A percentile compares a stretch with the other conserved stretches of the same genome.
These are phyloP conservation scores for Mikania micrantha DNA, from an alignment of 129 eudicot genomes.

Conservation along the genomic window DNA sequence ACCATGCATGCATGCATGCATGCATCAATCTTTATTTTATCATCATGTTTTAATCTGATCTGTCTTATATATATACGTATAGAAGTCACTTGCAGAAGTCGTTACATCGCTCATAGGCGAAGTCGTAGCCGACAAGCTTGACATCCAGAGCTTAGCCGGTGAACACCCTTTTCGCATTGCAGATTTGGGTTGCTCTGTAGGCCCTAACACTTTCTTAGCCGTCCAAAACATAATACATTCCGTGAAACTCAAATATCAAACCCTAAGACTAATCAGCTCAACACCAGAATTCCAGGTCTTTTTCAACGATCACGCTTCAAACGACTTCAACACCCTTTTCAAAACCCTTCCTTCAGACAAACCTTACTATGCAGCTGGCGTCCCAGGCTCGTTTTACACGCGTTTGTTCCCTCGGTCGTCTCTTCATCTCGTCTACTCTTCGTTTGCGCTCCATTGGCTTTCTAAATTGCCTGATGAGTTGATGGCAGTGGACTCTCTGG, in stretches of 20 bases:
- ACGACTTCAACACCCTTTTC: constrained; percentile 58
- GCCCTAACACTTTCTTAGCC: constrained; percentile 32
- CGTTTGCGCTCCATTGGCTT: constrained; percentile 47
- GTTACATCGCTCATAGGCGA: constrained; percentile 18
- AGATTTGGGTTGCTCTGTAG: constrained; percentile 37
- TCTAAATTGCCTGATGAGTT: constrained; percentile 38
- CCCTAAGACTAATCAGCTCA: not conserved
- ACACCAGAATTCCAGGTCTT: constrained; percentile 38
- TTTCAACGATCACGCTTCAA: constrained; percentile 38
- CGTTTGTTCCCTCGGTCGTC: constrained; percentile 34
- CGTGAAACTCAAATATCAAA: constrained; percentile 14
- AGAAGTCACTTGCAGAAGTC: constrained; percentile 30
- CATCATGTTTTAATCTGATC: not conserved
- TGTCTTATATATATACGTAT: too few species aligned
- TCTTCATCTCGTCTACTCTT: constrained; percentile 34
- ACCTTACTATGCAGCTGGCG: constrained; percentile 35
- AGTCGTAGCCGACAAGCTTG: constrained; percentile 22
- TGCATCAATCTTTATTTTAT: not conserved
- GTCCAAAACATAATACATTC: constrained; percentile 26
- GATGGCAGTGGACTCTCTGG: not conserved
- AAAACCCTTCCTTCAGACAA: constrained; percentile 26
- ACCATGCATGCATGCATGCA: too few species aligned
- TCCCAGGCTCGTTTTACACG: constrained; percentile 45
- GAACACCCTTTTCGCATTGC: constrained; percentile 21
- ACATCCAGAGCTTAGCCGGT: not conserved